Base-by-base conservation (phyloP, 306 rosid species). In the Purshia tridentata region DNA sequence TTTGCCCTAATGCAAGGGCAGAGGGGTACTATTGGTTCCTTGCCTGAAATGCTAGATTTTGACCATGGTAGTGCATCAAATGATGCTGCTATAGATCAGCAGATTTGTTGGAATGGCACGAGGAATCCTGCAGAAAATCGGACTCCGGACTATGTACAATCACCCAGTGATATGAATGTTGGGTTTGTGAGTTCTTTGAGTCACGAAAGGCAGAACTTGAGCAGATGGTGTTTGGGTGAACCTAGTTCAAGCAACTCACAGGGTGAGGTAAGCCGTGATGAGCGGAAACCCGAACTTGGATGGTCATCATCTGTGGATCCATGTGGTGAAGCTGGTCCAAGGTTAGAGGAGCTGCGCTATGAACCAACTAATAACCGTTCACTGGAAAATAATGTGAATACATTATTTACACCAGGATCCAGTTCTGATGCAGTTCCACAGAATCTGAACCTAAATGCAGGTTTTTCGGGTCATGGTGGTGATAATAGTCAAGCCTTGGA, bases 1-100 rank as follows among this genome's bases (percentile, higher is more conserved):
- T 76, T 72, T 35, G 76, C 76, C 74, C 85, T 83, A 81, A 90
- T 95, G 98, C 99, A 95, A 95, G 98, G 98, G 83, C 90, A 86
- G 84, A 91, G 98, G 80, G 92, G 97, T 85, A 79, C 88, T 69
- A 65, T 90, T 16, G 96, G 98, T 83, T 88, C 91, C 69, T 82
- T 90, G 77, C 67, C 96, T 63, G 96, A 90, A 76, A 88, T 90
- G 62, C 65, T 95, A 16, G 96, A 91, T 62, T 89, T 91, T 72
- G 98, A 95, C 72, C 90, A 90, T 83, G 98, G 95, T 67, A 81
- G 89, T 51, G 45, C 90, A 15, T 85, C 96, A 16, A 86, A 81
- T 46, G 82, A 79, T 67, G 79, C 86, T 63, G 58, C 87, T 54
- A 83, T 82, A 58, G 91, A 84, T 75, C 98, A 77, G 80, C 93